These are phyloP conservation scores for Xeromyces bisporus DNA, from an alignment of 495 filamentous ascomycete genomes.

Conservation along the genomic window DNA sequence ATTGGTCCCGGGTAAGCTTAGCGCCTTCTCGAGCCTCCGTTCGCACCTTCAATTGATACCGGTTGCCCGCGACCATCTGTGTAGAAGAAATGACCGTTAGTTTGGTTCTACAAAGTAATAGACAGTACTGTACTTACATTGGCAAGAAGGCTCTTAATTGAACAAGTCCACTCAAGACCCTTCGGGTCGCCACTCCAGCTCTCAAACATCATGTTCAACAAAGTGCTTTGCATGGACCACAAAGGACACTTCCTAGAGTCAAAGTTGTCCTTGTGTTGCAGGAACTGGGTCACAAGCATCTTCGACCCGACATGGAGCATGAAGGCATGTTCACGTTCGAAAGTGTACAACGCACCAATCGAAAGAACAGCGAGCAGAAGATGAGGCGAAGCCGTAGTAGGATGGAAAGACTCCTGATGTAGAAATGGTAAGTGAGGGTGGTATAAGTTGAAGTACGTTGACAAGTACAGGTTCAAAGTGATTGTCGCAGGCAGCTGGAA, in stretches of 20 bases:
- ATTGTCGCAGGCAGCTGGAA: conserved; percentile 70
- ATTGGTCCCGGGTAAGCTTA: conserved; percentile 66
- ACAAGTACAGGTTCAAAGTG: conserved; percentile 73
- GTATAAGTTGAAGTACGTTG: conserved; percentile 93
- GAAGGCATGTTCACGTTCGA: conserved; percentile 89
- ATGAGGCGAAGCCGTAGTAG: conserved; percentile 57
- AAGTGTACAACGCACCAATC: conserved; percentile 90
- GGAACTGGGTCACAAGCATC: conserved; percentile 85
- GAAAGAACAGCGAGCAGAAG: conserved; percentile 83
- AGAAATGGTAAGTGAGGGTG: conserved; percentile 95
- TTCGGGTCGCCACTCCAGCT: conserved; percentile 98
- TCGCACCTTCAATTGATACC: conserved; percentile 86
- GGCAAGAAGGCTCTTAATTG: conserved; percentile 90
- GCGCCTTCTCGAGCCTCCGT: conserved; percentile 71
- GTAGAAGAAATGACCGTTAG: conserved; percentile 3
- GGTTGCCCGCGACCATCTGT: conserved; percentile 89
- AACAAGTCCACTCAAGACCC: conserved; percentile 95
- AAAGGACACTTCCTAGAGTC: conserved; percentile 95
- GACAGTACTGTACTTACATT: conserved; percentile 34
- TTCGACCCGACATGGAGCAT: conserved; percentile 97
- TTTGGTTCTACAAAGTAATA: neutral
- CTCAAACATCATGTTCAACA: conserved; percentile 97
- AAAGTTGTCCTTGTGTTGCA: conserved; percentile 96
- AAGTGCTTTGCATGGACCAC: conserved; percentile 91
- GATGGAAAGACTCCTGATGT: conserved; percentile 81